These are phyloP conservation scores for Hyaloscypha hepaticicola DNA, from an alignment of 495 filamentous ascomycete genomes.

Conservation along the genomic window DNA sequence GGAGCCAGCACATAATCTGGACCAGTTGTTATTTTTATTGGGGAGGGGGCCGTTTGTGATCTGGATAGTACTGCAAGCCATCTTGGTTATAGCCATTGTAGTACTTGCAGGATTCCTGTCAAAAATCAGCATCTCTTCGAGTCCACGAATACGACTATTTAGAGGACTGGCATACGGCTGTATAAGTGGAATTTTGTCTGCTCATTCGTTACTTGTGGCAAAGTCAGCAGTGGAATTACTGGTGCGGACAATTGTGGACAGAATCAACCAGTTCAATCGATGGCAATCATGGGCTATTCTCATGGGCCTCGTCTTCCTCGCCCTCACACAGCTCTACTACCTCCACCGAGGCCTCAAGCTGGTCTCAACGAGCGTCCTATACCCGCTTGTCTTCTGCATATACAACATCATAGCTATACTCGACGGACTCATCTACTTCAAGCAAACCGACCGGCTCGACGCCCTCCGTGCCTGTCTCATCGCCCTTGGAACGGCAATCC, in stretches of 20 bases:
- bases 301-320: conserved; percentile 74
- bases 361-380: conserved; percentile 92
- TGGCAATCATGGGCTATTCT: conserved; percentile 98
- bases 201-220: conserved; percentile 87
- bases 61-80: conserved; percentile 80
- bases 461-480: conserved; percentile 79
- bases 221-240: conserved; percentile 97
- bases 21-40: conserved; percentile 77
- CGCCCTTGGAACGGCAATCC: conserved; percentile 78
- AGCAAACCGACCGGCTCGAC: conserved; percentile 76
- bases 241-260: conserved; percentile 86
- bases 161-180: conserved; percentile 86
- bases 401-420: conserved; percentile 99
- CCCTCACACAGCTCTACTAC: conserved; percentile 91
- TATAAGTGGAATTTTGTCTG: conserved; percentile 90
- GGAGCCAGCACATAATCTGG: conserved; percentile 88
- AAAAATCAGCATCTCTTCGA: conserved; percentile 49
- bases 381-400: conserved; percentile 97
- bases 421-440: conserved; percentile 96
- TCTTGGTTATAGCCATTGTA: conserved; percentile 70
- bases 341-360: conserved; percentile 91
- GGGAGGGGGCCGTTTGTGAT: conserved; percentile 73
- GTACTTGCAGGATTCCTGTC: conserved; percentile 58
- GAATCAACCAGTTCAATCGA: conserved; percentile 89
- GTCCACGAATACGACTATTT: conserved; percentile 67